Percentiles rank a stretch among this genome's conserved stretches.
phyloP scores from a whole-genome alignment of 768 basidiomycete genomes.

The Serendipita sp. region DNA sequence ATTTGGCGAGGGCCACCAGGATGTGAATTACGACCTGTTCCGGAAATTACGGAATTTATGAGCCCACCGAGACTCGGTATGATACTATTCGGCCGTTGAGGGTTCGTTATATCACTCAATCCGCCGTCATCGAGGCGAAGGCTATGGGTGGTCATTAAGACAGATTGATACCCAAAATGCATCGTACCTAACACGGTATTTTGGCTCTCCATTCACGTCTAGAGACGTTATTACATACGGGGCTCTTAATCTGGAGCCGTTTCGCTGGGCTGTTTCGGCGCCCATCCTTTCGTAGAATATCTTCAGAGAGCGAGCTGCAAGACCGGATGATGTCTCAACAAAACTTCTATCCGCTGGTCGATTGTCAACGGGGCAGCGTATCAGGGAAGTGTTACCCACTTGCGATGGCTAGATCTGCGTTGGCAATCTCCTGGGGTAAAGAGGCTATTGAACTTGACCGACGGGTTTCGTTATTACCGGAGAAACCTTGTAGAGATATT shows the following conservation, averaged over 20 bases:
- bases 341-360: constrained; percentile 51
- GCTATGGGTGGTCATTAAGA: constrained; percentile 75
- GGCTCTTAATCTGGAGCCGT: neutral
- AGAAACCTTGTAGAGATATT: neutral
- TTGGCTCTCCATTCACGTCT: neutral
- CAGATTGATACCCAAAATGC: constrained; percentile 40
- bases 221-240: neutral
- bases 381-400: neutral
- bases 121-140: constrained; percentile 21
- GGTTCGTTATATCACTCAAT: neutral
- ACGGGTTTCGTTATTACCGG: neutral
- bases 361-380: neutral
- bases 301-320: constrained; percentile 64
- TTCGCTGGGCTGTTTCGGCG: neutral
- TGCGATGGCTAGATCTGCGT: constrained; percentile 10
- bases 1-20: neutral
- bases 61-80: neutral
- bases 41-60: neutral
- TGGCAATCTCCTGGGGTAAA: constrained; percentile 8
- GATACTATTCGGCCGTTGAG: neutral
- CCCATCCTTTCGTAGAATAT: constrained; percentile 20
- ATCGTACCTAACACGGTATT: constrained; percentile 26
- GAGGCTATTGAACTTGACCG: neutral
- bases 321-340: constrained; percentile 63
- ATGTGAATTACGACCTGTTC: neutral